Evolutionary conservation across 805 yeast genomes (phyloP).

Genomic region (Zygosaccharomyces bailii): DNA sequence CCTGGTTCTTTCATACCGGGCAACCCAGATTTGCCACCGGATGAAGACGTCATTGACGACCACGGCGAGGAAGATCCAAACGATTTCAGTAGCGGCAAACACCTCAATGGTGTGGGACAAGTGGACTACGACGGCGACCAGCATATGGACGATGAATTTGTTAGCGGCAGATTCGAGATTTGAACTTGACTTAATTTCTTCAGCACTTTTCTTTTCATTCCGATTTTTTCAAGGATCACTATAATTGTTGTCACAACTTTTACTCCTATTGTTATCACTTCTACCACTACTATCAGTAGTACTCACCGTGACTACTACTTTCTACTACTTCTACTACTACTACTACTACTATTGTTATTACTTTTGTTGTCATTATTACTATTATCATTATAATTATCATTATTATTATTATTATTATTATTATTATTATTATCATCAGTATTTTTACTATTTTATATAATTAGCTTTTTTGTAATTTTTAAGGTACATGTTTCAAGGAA

Average conservation of each 20-base stretch:
- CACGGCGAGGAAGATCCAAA: slow-evolving; percentile 50
- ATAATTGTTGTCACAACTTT: slow-evolving; percentile 3
- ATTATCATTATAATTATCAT: not conserved
- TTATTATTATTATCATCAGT: no score
- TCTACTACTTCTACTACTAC: not conserved
- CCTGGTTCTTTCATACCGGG: slow-evolving; percentile 78
- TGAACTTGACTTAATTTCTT: slow-evolving; percentile 33
- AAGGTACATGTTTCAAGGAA: not conserved
- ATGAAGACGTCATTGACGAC: slow-evolving; percentile 79
- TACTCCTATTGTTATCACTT: slow-evolving; percentile 1
- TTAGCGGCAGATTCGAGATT: slow-evolving; percentile 85
- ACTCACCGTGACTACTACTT: no score
- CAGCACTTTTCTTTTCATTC: not conserved
- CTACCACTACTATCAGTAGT: not conserved
- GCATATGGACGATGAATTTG: slow-evolving; percentile 76
- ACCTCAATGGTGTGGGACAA: slow-evolving; percentile 18
- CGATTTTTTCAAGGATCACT: not conserved
- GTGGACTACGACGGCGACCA: slow-evolving; percentile 47
- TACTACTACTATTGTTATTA: not conserved
- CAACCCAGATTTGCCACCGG: slow-evolving; percentile 75
- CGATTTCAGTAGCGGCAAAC: slow-evolving; percentile 25
- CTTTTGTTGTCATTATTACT: not conserved
- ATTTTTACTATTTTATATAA: no score
- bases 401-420: not conserved
- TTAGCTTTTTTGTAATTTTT: not conserved